These are phyloP conservation scores for Trifolium dubium DNA, from an alignment of 306 rosid genomes.

Conservation along the genomic window DNA sequence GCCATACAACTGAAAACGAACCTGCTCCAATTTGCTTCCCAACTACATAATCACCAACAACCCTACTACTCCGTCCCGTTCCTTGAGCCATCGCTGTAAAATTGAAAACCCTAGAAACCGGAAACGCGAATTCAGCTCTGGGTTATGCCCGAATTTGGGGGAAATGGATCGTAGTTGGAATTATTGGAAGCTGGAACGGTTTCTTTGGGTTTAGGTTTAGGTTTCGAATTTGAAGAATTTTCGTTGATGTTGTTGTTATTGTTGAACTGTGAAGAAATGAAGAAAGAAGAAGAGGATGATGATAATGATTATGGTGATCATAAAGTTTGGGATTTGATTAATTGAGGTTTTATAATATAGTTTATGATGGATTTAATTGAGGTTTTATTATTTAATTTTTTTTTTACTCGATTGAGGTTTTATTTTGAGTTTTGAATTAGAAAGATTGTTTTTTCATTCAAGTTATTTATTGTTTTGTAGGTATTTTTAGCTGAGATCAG, in stretches of 20 bases:
- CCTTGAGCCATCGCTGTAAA: conserved; percentile 66
- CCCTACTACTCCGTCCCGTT: conserved; percentile 62
- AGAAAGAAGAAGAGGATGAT: neutral
- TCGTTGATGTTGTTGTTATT: neutral
- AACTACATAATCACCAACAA: conserved; percentile 80
- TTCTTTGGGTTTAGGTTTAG: neutral
- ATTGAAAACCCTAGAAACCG: neutral
- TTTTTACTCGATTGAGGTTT: no score
- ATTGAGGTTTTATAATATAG: neutral
- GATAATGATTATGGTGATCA: neutral
- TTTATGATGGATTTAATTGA: no score
- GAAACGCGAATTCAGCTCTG: conserved; percentile 25
- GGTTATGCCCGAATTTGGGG: conserved; percentile 9
- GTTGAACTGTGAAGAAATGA: neutral
- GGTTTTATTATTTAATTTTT: no score
- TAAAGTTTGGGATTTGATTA: neutral
- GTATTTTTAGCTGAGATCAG: no score
- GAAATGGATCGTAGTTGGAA: conserved; percentile 33
- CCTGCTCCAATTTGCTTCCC: conserved; percentile 92
- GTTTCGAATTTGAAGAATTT: neutral
- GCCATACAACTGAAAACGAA: conserved; percentile 98
- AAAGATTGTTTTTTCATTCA: no score
- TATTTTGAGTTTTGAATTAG: no score
- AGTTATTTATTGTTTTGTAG: no score
- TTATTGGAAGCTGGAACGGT: neutral